Base-by-base conservation (phyloP, 2,329 filamentous ascomycete species). In the Microdochium nivale region DNA sequence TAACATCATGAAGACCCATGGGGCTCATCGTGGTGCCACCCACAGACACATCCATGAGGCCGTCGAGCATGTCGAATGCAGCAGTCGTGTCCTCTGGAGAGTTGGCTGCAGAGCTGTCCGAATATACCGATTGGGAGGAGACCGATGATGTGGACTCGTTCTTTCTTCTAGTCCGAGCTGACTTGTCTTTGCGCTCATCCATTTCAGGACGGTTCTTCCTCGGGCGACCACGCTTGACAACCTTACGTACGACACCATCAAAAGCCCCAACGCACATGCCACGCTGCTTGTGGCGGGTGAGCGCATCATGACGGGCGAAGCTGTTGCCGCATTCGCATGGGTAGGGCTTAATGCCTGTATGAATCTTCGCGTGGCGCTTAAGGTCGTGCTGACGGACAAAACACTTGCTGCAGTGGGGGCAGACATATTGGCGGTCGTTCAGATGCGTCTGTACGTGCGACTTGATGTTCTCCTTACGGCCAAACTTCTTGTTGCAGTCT, bases 401-500 rank as follows among this genome's bases (percentile, higher is more conserved):
- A 71, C 90, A 92, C 72, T 97, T 97, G 50, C 87, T 79, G 73
- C 94, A 99, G 51, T 88, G 86, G 47, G 92, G 90, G 70, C 94
- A 99, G 68, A 89, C 86, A 72, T 90, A 99, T 66, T 96, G 94
- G 48, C 94, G 82, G 67, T 99, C 94, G 62, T 95, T 94, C 57
- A 99, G 84, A 70, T 99, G 94, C 3, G 94, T 99, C 70, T 99
- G 94, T 14, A 99, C 89, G 67, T 99, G 94, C 1, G 91, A 95
- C 67, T 96, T 95, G 75, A 97, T 96, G 71, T 99, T 97, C 69
- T 99, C 94, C 68, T 96, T 95, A 60, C 94, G 83, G n/a, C 91
- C 92, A 65, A 99, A 97, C 50, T 84, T 82, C 69, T 96, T 95
- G 59, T 84, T 81, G 69, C 94, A 99, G 25, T 84, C 84, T 9